Evolutionary conservation across 2,329 filamentous ascomycete species (phyloP), one percentile per base, ranked within the genome.

Genomic region (Torrubiella hemipterigena): DNA sequence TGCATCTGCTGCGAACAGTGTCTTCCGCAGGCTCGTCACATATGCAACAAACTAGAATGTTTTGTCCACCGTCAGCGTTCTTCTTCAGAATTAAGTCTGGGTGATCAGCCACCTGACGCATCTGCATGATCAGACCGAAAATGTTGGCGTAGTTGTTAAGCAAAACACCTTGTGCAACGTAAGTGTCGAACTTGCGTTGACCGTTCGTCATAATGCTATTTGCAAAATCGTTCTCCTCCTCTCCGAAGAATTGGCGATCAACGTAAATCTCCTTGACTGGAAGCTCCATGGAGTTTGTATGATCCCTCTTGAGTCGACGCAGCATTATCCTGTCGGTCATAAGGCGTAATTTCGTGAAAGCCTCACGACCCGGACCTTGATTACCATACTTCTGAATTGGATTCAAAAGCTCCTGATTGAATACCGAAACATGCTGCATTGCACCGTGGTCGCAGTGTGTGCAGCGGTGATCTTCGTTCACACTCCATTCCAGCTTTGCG

Each of bases 111-210:
- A 95, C 84, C 59, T 98, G 91, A 33, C 91, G 81, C 89, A 98
- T 96, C 55, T 94, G 87, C 85, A 96, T 96, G 49, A 98, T 95
- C 33, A 98, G 69, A 49, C 87, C 89, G 47, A 98, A 98, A 42
- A 98, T 96, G 53, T 98, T 98, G 61, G 91, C 91, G 45, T 96
- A 96, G 51, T 95, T 94, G 65, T 96, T 86, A 38, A 98, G 70
- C 56, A 98, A 75, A 14, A 96, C 89, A 61, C 86, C 87, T 40
- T 86, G 83, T 13, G 85, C 81, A 22, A 96, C 91, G 43, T 96
- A 98, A 0, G 87, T 96, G 49, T 96, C 84, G 43, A 96, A 98
- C 45, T 86, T 78, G 38, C 91, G 80, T 36, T 79, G 73, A 7
- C 83, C 81, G 49, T 83, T 93, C 12, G 77, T 84, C 85, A 96